Base-by-base conservation (phyloP, 2,329 filamentous ascomycete species). In the Cytospora chrysosperma region DNA sequence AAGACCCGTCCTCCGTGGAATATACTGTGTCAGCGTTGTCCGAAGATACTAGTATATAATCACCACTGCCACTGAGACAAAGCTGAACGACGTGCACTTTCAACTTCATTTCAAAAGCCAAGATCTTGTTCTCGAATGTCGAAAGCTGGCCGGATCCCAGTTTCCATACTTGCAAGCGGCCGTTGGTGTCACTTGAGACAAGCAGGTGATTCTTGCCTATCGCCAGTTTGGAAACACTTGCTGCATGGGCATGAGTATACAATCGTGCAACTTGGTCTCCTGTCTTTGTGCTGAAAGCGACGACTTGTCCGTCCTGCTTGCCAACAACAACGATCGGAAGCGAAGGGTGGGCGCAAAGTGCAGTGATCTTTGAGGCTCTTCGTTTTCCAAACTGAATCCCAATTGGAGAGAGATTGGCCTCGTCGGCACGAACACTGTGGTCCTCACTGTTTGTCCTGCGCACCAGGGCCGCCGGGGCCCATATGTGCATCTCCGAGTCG, bases 401-500 rank as follows among this genome's bases (percentile, higher is more conserved):
- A 8, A 57, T 57, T 21, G 49, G 57, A 7, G 60, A 21, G 17
- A 63, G 26, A 10, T 65, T 30, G 10, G 54, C n/a, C 2, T 60
- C 62, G 3, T 63, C 62, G 21, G 68, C 68, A 27, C 66, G 67
- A 19, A 56, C 60, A 56, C 65, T 68, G 8, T 60, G 58, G n/a
- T 70, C 67, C 47, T 71, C 69, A 28, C 68, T 65, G 30, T 57
- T 61, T 4, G 61, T 65, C 49, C 68, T 69, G 13, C 69, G 61
- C 10, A 70, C 56, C n/a, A 71, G 63, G 4, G 63, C 58, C 34
- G 68, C 59, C 5, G 69, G 69, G 10, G 68, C 67, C 69, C 69
- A 71, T 37, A 70, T 63, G 17, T 62, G 63, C 69, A 70, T 70
- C n/a, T 58, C 65, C 17, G 63, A 62, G 57, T 69, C 59, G n/a